A percentile compares a stretch with the other conserved stretches of the same genome.
phyloP scores from a whole-genome alignment of 345 rosid species.

The Garcia nutans region DNA sequence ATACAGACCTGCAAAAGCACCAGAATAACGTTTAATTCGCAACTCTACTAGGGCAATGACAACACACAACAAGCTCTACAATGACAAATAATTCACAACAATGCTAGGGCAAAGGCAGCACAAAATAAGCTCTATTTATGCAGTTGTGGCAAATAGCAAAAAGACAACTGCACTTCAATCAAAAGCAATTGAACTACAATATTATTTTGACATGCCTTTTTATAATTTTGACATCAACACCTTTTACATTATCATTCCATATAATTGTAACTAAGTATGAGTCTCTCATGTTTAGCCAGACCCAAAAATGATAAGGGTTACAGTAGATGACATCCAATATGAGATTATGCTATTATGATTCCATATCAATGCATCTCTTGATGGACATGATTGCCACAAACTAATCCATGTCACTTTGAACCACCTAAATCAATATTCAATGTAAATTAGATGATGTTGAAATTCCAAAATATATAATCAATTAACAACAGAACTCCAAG shows the following conservation, averaged over 20 bases:
- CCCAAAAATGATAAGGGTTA: no score
- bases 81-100: background rate
- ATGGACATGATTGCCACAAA: background rate
- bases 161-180: background rate
- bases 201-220: background rate
- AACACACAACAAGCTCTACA: background rate
- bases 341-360: no score
- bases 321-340: no score
- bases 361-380: background rate
- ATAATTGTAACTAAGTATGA: background rate
- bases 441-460: background rate
- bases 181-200: background rate
- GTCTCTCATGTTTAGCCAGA: no score
- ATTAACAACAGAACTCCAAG: background rate
- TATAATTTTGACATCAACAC: background rate
- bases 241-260: background rate
- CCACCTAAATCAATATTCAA: background rate
- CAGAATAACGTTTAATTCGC: background rate
- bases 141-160: background rate
- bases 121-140: background rate
- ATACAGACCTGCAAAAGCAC: slow-evolving; percentile 74
- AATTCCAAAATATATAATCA: background rate
- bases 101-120: background rate
- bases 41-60: background rate
- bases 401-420: background rate